Evolutionary conservation across 371 early-diverging fungal species (phyloP).

Genomic region (Chytridium lagenaria): DNA sequence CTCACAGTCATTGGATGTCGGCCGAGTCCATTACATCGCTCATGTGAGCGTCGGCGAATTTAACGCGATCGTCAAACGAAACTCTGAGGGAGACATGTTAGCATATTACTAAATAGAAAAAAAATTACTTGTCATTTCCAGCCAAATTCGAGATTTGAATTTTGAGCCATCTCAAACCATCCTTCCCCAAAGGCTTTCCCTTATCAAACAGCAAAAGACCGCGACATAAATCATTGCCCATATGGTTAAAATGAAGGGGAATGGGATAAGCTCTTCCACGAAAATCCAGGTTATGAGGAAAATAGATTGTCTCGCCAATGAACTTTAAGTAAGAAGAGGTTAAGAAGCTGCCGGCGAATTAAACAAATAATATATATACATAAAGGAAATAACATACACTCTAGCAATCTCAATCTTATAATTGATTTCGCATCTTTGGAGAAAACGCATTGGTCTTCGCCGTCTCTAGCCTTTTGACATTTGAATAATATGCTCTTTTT

Average conservation of each 20-base stretch:
- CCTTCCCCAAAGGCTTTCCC: conserved; percentile 83
- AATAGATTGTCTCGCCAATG: conserved; percentile 86
- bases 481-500: conserved; percentile 61
- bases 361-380: no score
- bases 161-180: conserved; percentile 92
- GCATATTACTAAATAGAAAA: background rate
- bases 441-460: conserved; percentile 79
- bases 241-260: conserved; percentile 93
- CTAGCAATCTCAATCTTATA: conserved; percentile 96
- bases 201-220: conserved; percentile 86
- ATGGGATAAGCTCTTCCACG: conserved; percentile 98
- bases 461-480: conserved; percentile 58
- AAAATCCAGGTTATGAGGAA: conserved; percentile 98
- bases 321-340: no score
- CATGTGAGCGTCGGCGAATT: conserved; percentile 74
- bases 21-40: conserved; percentile 86
- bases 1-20: conserved; percentile 41
- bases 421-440: conserved; percentile 88
- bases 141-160: conserved; percentile 94
- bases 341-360: no score
- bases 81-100: conserved; percentile 23
- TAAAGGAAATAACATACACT: conserved; percentile 58
- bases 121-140: conserved; percentile 86
- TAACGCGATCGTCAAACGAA: conserved; percentile 83
- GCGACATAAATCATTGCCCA: conserved; percentile 96